Percentiles rank a stretch among this genome's conserved stretches.
Evolutionary conservation across 768 basidiomycete species (phyloP).

Genomic region (Kwoniella newhampshirensis): DNA sequence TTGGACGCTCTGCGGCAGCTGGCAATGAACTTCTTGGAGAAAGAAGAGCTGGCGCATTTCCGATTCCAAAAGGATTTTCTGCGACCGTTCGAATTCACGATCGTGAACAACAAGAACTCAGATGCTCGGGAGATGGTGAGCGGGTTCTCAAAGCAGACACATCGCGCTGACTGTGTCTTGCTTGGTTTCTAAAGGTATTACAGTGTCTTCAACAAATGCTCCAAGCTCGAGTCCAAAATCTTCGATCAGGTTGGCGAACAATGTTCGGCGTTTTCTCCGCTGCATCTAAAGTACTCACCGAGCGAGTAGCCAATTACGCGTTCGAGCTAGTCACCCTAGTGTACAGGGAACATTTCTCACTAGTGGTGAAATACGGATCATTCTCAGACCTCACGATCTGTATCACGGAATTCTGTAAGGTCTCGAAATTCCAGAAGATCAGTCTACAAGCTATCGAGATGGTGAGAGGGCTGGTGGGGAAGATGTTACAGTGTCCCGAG

Average conservation of each 20-base stretch:
- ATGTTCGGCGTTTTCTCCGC: conserved; percentile 99
- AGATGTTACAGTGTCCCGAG: conserved; percentile 82
- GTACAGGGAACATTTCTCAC: conserved; percentile 83
- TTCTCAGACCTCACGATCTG: conserved; percentile 96
- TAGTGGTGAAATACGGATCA: conserved; percentile 89
- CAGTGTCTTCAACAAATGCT: conserved; percentile 99
- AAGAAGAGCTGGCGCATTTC: conserved; percentile 96
- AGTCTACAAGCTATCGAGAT: conserved; percentile 93
- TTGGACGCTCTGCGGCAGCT: conserved; percentile 93
- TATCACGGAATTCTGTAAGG: conserved; percentile 98
- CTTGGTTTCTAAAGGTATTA: conserved; percentile 73
- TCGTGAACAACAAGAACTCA: conserved; percentile 92
- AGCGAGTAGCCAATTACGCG: conserved; percentile 85
- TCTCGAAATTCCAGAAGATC: conserved; percentile 98
- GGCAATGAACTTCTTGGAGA: conserved; percentile 97
- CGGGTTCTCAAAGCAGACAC: background rate
- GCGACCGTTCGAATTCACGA: conserved; percentile 96
- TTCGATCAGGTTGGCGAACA: conserved; percentile 97
- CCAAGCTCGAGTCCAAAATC: conserved; percentile 86
- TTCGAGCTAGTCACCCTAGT: conserved; percentile 93
- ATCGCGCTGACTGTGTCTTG: conserved; percentile 1
- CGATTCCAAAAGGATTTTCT: conserved; percentile 99
- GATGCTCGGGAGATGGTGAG: conserved; percentile 93
- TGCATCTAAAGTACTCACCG: conserved; percentile 90
- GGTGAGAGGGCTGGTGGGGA: conserved; percentile 87